Evolutionary conservation across 2,329 filamentous ascomycete species (phyloP), one percentile per base, ranked within the genome.

Genomic region (Apiospora saccharicola): DNA sequence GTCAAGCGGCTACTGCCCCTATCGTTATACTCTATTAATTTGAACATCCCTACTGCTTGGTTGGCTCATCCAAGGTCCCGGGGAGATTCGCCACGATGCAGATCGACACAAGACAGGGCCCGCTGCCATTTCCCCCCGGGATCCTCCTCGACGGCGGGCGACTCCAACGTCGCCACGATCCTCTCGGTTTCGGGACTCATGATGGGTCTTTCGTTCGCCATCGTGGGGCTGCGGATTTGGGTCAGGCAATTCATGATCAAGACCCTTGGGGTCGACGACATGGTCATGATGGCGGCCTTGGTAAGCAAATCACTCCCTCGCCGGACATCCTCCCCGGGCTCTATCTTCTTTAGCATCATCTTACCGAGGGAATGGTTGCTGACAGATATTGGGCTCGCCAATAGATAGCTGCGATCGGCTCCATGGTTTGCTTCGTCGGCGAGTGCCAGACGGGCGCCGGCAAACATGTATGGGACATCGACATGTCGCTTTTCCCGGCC

Each of bases 191-290:
- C 69, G 44, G 69, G 71, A 16, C 24, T 70, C 8, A 49, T 70
- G 46, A 67, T 69, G 68, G 71, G 69, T 1, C 24, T 70, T 2
- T 72, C 71, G 1, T 70, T 64, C 10, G 43, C 68, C 37, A 68
- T 68, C n/a, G 69, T 71, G 19, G 41, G 46, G 24, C 43, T 73
- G 37, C 70, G 72, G 22, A 46, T 73, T 7, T 73, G 69, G 68
- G 69, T 73, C 6, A 71, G 72, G 30, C 68, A 69, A 14, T 34
- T 51, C 30, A 68, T 73, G 46, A 70, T 73, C 41, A 73, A 73
- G 43, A 71, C 68, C 14, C 68, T 73, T 24, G 71, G 72, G 4
- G 30, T 70, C 10, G 72, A 73, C 49, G 72, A 73, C 24, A 26
- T 19, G 61, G 49, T 72, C n/a, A 73, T 73, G 22, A 51, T 73